phyloP scores from a whole-genome alignment of 345 rosid genomes.

The Gossypium longicalyx region DNA sequence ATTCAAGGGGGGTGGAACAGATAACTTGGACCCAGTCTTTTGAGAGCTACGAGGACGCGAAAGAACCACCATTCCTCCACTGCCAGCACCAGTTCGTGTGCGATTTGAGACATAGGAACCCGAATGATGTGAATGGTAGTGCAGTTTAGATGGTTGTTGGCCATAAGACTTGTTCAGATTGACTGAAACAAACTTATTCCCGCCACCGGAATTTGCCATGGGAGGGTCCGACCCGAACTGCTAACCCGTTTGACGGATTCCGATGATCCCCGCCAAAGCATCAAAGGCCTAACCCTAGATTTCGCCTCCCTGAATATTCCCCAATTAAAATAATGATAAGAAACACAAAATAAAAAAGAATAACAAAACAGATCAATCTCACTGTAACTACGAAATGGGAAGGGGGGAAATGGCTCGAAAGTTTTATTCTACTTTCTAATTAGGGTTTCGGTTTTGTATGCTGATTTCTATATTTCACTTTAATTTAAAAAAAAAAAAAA shows the following conservation, averaged over 20 bases:
- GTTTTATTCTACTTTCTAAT: background rate
- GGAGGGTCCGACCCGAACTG: slow-evolving; percentile 42
- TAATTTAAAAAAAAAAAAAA: background rate
- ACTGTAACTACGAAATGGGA: background rate
- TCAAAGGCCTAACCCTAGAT: slow-evolving; percentile 39
- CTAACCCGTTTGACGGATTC: background rate
- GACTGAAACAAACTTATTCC: slow-evolving; percentile 74
- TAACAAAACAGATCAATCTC: background rate
- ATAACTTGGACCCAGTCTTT: slow-evolving; percentile 82
- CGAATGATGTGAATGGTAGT: slow-evolving; percentile 32
- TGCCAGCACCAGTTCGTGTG: slow-evolving; percentile 41
- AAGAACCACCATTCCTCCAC: slow-evolving; percentile 82
- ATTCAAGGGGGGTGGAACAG: slow-evolving; percentile 99
- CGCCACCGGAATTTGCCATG: slow-evolving; percentile 91
- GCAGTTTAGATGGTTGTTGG: slow-evolving; percentile 43
- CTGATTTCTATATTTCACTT: background rate
- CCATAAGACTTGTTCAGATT: slow-evolving; percentile 93
- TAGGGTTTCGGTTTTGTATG: slow-evolving; percentile 1
- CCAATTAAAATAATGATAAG: background rate
- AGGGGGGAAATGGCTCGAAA: background rate
- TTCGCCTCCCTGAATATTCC: background rate
- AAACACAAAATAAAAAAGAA: background rate
- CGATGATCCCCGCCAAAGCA: slow-evolving; percentile 59
- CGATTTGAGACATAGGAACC: slow-evolving; percentile 47
- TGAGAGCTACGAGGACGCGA: slow-evolving; percentile 93